Evolutionary conservation across 768 basidiomycete species (phyloP).

Genomic region (Boletus rufocinnamomeus): DNA sequence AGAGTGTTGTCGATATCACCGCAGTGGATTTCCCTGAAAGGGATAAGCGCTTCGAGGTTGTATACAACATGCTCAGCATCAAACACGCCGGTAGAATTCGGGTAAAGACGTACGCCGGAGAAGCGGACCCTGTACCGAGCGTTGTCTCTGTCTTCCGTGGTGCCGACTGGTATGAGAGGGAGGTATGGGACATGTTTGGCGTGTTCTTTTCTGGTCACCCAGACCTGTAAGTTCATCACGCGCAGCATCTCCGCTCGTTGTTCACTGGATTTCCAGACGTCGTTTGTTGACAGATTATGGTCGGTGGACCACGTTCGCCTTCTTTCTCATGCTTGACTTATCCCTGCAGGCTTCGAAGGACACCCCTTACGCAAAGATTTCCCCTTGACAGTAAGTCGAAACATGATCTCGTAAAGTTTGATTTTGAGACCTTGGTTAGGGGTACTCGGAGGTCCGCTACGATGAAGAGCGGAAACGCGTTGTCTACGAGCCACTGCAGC

Average conservation of each 20-base stretch:
- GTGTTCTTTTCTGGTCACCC: slow-evolving; percentile 97
- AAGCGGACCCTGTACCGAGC: slow-evolving; percentile 89
- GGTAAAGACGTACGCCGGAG: slow-evolving; percentile 96
- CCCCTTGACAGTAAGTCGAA: slow-evolving; percentile 78
- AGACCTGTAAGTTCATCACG: slow-evolving; percentile 69
- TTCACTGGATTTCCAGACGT: slow-evolving; percentile 53
- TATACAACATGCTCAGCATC: slow-evolving; percentile 91
- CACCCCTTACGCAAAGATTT: slow-evolving; percentile 98
- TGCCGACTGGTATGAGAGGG: slow-evolving; percentile 98
- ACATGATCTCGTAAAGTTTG: background rate
- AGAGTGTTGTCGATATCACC: slow-evolving; percentile 88
- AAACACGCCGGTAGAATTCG: slow-evolving; percentile 80
- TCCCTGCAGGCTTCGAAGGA: slow-evolving; percentile 80
- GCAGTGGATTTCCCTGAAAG: slow-evolving; percentile 95
- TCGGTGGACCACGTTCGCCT: slow-evolving; percentile 28
- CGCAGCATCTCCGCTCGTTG: slow-evolving; percentile 7
- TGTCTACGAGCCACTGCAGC: slow-evolving; percentile 95
- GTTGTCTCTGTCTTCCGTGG: slow-evolving; percentile 77
- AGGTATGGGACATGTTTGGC: slow-evolving; percentile 97
- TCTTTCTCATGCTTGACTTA: background rate
- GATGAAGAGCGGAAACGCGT: slow-evolving; percentile 98
- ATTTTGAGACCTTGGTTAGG: slow-evolving; percentile 47
- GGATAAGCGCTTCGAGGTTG: slow-evolving; percentile 93
- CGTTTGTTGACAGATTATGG: slow-evolving; percentile 99
- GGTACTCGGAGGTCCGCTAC: slow-evolving; percentile 98